Base-by-base conservation (phyloP, 1,139 yeast species). In the Nakaseomyces glabratus region DNA sequence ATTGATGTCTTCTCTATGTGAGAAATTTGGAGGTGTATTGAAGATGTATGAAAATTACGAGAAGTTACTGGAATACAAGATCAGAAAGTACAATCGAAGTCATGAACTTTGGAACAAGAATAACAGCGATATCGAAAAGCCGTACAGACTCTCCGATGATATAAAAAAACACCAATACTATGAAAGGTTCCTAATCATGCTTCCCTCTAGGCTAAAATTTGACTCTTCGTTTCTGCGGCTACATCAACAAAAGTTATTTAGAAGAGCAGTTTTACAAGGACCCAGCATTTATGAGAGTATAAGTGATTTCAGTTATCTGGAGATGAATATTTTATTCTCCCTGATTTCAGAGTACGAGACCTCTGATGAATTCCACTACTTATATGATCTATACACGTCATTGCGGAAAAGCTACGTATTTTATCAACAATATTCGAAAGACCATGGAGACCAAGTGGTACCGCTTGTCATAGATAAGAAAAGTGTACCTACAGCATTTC, bases 401-500 rank as follows among this genome's bases (percentile, higher is more conserved):
- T n/a, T 26, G 10, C 17, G 30, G 16, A 26, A 12, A 18, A 26
- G 30, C 10, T 26, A 26, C 16, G 7, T 26, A 10, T 17, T 26
- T 17, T 12, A n/a, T 4, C 30, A 26, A 11, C 21, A 26, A n/a
- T 26, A 17, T 11, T 17, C 7, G 21, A 26, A 26, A 15, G 11
- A 17, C n/a, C 7, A 18, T 4, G 15, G 12, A 11, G 2, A 11
- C 11, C 21, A 17, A 4, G 30, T 26, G 4, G 30, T 26, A 4
- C 50, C 52, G 1, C 28, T 51, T 20, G 20, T 51, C 2, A 45
- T 52, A 14, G 48, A 51, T 8, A 41, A 41, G 20, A 41, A 36
- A 15, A 44, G 42, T 20, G 43, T 49, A 3, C 49, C 53, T 2
- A 20, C 23, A 1, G 12, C 35, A 4, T 49, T 44, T 26, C 45